phyloP scores from a whole-genome alignment of 2,329 filamentous ascomycete genomes.

The Aspergillus tamarii region DNA sequence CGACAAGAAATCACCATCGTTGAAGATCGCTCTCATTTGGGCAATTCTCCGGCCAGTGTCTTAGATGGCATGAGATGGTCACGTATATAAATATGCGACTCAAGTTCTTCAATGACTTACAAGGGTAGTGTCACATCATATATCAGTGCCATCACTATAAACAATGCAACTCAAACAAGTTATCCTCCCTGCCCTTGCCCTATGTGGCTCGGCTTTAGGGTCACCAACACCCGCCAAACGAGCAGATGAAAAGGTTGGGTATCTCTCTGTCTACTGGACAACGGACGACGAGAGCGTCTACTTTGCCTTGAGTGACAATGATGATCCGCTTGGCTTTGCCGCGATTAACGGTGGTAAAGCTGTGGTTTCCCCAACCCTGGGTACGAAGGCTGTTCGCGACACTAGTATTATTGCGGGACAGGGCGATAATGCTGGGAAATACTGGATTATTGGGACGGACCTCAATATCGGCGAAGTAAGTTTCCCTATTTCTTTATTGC shows the following conservation, averaged over 20 bases:
- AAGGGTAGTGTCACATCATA: background rate
- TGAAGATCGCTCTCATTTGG: background rate
- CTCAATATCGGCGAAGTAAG: constrained; percentile 18
- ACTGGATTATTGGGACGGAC: constrained; percentile 21
- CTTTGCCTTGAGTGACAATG: constrained; percentile 17
- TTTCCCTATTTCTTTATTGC: background rate
- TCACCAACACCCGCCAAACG: background rate
- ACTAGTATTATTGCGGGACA: constrained; percentile 14
- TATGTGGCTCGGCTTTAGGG: background rate
- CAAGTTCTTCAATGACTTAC: background rate
- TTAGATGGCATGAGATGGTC: background rate
- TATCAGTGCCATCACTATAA: background rate
- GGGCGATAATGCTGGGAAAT: constrained; percentile 17
- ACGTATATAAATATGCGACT: background rate
- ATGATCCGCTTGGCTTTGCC: constrained; percentile 11
- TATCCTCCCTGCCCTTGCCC: background rate
- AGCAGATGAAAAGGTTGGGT: constrained; percentile 13
- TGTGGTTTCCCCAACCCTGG: constrained; percentile 16
- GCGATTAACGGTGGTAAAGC: constrained; percentile 12
- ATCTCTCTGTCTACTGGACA: constrained; percentile 20
- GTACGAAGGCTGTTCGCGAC: constrained; percentile 20
- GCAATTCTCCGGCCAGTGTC: background rate
- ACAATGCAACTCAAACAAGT: background rate
- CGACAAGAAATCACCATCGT: background rate
- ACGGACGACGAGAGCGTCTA: constrained; percentile 20